A percentile compares a stretch with the other conserved stretches of the same genome.
These are phyloP conservation scores for Globisporangium orthogonon DNA, from an alignment of 352 stramenopile genomes.

Conservation along the genomic window DNA sequence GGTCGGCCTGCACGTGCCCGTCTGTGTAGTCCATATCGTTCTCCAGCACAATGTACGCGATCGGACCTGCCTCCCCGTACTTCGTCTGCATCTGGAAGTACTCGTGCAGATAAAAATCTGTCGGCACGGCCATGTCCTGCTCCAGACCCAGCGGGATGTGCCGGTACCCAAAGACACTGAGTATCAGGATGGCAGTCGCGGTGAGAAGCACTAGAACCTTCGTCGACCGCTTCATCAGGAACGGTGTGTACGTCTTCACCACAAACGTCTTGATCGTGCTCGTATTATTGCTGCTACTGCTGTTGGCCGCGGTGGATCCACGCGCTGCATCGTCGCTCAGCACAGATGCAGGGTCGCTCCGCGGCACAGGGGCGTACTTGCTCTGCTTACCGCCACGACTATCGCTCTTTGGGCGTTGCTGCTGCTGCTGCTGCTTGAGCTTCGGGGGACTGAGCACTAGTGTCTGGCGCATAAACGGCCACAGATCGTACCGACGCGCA, in stretches of 20 bases:
- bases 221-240: conserved; percentile 47
- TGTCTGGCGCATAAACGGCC: conserved; percentile 55
- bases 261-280: conserved; percentile 58
- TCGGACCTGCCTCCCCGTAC: conserved; percentile 77
- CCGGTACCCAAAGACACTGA: conserved; percentile 49
- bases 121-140: conserved; percentile 83
- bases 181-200: conserved; percentile 19
- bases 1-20: conserved; percentile 29
- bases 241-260: conserved; percentile 56
- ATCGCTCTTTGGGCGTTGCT: neutral
- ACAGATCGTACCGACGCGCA: conserved; percentile 61
- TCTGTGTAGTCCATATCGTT: conserved; percentile 67
- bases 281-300: conserved; percentile 1
- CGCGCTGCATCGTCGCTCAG: neutral
- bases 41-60: conserved; percentile 80
- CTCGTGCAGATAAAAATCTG: conserved; percentile 85
- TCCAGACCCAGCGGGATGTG: conserved; percentile 83
- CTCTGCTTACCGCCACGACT: neutral
- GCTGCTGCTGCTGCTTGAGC: conserved; percentile 12
- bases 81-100: conserved; percentile 87
- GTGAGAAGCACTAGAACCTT: conserved; percentile 54
- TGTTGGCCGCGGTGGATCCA: neutral
- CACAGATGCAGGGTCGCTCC: neutral
- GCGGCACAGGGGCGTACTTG: neutral
- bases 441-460: conserved; percentile 33